Base-by-base conservation (phyloP, 2,329 filamentous ascomycete genomes). In the Cladorrhinum sp. region DNA sequence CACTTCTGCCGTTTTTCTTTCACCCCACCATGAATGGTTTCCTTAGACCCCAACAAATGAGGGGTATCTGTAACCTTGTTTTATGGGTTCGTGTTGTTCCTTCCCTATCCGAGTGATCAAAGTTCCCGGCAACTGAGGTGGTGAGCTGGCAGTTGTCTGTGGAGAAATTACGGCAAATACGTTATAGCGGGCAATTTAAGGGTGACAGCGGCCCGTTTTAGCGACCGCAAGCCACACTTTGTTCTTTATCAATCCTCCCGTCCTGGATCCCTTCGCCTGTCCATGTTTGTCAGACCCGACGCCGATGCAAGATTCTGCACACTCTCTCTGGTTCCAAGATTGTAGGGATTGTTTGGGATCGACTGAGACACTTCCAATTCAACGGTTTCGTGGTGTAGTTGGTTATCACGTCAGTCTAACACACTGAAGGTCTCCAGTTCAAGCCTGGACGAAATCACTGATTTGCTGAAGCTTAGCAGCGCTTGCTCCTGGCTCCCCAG, bases 361-460 rank as follows among this genome's bases (percentile, higher is more conserved):
- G n/a, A n/a, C 42, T 16, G 10, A 21, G 42, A 46, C n/a, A 46
- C 18, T 10, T 5, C 18, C 42, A 46, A 46, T 16, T 10, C 4
- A 36, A 36, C 8, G 53, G 53, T 46, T 23, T 30, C 30, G 42
- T 55, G 53, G 33, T 55, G 52, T 55, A 39, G 52, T 36, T 55
- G 30, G 30, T 39, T 36, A 46, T 55, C 53, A 46, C 21, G 20
- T 55, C 53, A 28, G 49, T 36, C 33, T 36, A 10, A 36, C 33
- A 36, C 33, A 36, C 33, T 36, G 33, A 36, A 36, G 33, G 33
- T 36, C 33, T 36, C 21, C n/a, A 51, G 26, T 52, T 52, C 12
- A 10, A 52, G 49, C 49, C 49, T 52, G 49, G 21, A 52, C 26
- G 21, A 4, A 28, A 52, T 52, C 24, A 52, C 26, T 28, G 26